Evolutionary conservation across 2,329 filamentous ascomycete species (phyloP), one percentile per base, ranked within the genome.

Genomic region (Gliomastix tumulicola): DNA sequence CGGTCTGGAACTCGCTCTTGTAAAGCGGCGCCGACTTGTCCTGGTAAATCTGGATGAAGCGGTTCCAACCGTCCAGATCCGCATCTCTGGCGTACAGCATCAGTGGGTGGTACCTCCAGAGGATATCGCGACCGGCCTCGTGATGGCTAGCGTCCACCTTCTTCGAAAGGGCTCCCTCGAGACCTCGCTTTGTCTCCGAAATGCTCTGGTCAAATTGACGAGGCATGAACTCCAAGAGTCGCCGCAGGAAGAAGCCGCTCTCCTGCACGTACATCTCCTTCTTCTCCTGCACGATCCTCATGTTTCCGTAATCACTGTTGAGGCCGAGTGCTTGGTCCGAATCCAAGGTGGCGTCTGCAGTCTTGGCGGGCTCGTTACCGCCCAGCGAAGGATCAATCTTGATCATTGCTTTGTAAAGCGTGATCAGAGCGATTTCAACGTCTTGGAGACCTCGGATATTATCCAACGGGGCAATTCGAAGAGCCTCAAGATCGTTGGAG

Each of bases 251-350:
- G 36, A 76, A 63, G 17, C 72, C 66, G 46, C 82, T 88, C 55
- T 94, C 86, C 12, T 79, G 71, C 39, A 82, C 69, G 52, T 96
- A 98, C 54, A 87, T 82, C 44, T 94, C 84, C 57, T 88, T 92
- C 73, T 95, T 96, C 59, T 97, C 88, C 48, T 88, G 86, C 19
- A 98, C 78, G 28, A 94, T 89, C 37, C 86, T 81, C 90, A 98
- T 97, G 47, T 87, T 83, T 22, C 86, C 87, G 43, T 83, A 88
- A 50, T 88, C 84, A 35, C 75, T 81, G 48, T 84, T 80, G 25
- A 84, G 76, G 5, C 70, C 69, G 19, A 62, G 59, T 11, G 62
- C 54, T 36, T 70, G 67, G 21, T 62, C 57, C 2, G 49, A 44
- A 27, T 61, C 57, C 7, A 65, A 56, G 40, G 70, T 68, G 13